Evolutionary conservation across 495 filamentous ascomycete genomes (phyloP).

Genomic region (Trichoderma parareesei): DNA sequence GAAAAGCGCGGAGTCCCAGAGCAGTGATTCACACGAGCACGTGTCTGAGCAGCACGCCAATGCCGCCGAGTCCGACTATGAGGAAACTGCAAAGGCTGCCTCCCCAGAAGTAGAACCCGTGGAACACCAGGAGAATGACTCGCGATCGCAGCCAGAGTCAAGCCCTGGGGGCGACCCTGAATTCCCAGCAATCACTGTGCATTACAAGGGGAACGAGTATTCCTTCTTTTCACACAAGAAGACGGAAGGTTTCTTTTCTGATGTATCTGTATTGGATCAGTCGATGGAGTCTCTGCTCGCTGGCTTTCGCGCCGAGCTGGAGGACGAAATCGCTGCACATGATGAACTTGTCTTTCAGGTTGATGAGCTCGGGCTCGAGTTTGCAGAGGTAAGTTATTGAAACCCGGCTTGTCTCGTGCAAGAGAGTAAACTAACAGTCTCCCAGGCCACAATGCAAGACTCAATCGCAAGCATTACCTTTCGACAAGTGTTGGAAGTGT

Average conservation of each 20-base stretch:
- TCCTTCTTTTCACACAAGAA: constrained; percentile 6
- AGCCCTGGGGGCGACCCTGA: neutral
- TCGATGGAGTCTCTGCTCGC: constrained; percentile 53
- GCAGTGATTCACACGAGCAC: neutral
- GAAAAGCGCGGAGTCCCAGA: neutral
- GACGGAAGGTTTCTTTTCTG: constrained; percentile 49
- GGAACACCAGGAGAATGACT: neutral
- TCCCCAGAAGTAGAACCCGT: neutral
- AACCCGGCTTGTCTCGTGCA: neutral
- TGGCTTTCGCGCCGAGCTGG: constrained; percentile 58
- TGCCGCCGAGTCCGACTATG: neutral
- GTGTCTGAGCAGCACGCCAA: neutral
- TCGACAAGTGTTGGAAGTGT: constrained; percentile 24
- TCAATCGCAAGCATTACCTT: constrained; percentile 22
- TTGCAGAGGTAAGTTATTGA: constrained; percentile 55
- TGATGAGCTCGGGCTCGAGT: constrained; percentile 57
- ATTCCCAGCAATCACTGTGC: constrained; percentile 11
- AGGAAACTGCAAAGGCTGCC: neutral
- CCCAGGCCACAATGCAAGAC: constrained; percentile 15
- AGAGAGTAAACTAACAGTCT: constrained; percentile 15
- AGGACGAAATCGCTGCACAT: constrained; percentile 53
- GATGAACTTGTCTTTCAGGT: constrained; percentile 66
- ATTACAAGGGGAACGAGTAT: constrained; percentile 12
- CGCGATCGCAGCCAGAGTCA: neutral
- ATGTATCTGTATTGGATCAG: constrained; percentile 50